A percentile compares a stretch with the other conserved stretches of the same genome.
phyloP scores from a whole-genome alignment of 305 asterid species.

The Solanum aculeatissimum region DNA sequence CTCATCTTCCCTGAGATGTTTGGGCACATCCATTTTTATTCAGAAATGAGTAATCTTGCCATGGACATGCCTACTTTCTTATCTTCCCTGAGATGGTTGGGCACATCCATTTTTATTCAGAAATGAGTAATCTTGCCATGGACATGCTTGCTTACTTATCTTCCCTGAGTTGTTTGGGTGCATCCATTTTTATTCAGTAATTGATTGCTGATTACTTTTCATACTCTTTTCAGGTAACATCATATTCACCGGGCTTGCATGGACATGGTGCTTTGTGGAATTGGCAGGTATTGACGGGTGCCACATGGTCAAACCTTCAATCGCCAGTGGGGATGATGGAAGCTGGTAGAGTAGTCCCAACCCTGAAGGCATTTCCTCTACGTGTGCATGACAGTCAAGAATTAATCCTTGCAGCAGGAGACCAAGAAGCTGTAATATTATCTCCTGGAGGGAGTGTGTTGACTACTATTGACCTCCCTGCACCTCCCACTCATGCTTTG shows the following conservation, averaged over 20 bases:
- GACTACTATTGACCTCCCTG: constrained; percentile 63
- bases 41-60: background rate
- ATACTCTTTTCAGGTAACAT: constrained; percentile 58
- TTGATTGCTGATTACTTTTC: background rate
- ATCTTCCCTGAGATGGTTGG: background rate
- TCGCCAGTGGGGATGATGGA: constrained; percentile 72
- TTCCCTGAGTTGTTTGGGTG: background rate
- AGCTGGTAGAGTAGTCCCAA: constrained; percentile 57
- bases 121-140: background rate
- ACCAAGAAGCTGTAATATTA: constrained; percentile 72
- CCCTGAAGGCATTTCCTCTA: constrained; percentile 65
- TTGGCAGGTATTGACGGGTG: constrained; percentile 86
- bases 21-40: background rate
- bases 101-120: background rate
- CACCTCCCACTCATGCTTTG: constrained; percentile 80
- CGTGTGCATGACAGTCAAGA: constrained; percentile 64
- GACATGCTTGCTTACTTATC: background rate
- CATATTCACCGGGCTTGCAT: constrained; percentile 82
- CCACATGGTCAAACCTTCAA: constrained; percentile 92
- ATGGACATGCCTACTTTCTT: background rate
- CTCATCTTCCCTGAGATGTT: background rate
- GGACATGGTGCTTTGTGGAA: constrained; percentile 91
- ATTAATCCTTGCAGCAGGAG: constrained; percentile 87
- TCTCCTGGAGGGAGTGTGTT: constrained; percentile 81
- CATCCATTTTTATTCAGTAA: background rate